Conservation (phyloP, 2,329 filamentous ascomycete genomes). For the Thelonectria olida region DNA sequence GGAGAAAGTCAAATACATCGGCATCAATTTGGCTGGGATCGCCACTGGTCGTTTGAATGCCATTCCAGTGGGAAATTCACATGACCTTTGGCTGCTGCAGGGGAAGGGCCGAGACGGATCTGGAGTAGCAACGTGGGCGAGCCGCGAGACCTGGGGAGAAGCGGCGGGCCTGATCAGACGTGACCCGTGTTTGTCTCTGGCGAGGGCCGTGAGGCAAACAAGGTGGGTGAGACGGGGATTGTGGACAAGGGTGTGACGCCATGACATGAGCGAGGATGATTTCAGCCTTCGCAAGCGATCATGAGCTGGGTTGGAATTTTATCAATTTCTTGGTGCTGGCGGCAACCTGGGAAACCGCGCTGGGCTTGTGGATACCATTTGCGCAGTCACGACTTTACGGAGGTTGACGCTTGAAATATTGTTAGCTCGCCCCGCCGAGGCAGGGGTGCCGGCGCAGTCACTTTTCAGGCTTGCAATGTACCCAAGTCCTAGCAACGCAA, state of each 20-base stretch:
- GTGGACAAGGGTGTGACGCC: conserved; percentile 9
- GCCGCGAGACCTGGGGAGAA: conserved; percentile 16
- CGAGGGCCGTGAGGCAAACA: not conserved
- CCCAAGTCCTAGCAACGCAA: too few species aligned
- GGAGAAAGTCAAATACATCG: not conserved
- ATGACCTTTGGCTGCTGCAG: conserved; percentile 37
- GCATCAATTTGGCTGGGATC: not conserved
- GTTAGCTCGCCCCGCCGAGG: not conserved
- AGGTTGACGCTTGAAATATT: not conserved
- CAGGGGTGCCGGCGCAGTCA: too few species aligned
- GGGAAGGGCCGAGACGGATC: conserved; percentile 24
- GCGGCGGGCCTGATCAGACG: conserved; percentile 15
- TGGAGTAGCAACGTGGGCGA: conserved; percentile 20
- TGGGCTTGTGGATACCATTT: not conserved
- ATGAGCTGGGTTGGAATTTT: not conserved
- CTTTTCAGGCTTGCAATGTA: not conserved
- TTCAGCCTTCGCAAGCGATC: conserved; percentile 1
- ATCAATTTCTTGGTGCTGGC: not conserved
- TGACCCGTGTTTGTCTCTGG: conserved; percentile 7
- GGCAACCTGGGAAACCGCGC: not conserved
- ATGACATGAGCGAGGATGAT: conserved; percentile 10
- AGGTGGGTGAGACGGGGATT: conserved; percentile 15
- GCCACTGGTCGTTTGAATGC: conserved; percentile 4
- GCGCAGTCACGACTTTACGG: not conserved
- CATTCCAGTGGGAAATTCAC: conserved; percentile 29